Percentiles rank a stretch among this genome's conserved stretches.
phyloP scores from a whole-genome alignment of 2,329 filamentous ascomycete species.

The Penicillium sp. region DNA sequence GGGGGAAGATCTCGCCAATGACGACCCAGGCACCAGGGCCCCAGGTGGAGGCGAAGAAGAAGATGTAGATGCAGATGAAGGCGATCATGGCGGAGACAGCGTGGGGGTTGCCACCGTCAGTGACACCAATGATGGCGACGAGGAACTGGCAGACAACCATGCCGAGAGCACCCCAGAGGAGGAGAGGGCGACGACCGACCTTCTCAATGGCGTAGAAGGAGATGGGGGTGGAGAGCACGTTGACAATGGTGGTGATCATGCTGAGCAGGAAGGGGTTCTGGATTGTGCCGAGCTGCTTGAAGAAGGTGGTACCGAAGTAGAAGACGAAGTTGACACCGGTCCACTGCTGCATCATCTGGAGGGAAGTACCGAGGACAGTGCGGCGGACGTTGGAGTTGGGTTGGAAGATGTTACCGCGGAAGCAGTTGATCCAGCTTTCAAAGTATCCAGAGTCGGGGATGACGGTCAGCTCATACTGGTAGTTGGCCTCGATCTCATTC shows the following conservation, averaged over 20 bases:
- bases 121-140: conserved; percentile 76
- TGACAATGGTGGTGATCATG: conserved; percentile 85
- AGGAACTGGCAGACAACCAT: conserved; percentile 90
- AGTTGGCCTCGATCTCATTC: conserved; percentile 85
- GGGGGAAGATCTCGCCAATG: conserved; percentile 88
- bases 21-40: conserved; percentile 74
- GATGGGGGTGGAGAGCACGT: conserved; percentile 81
- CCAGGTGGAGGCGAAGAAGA: conserved; percentile 90
- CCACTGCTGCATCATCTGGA: conserved; percentile 82
- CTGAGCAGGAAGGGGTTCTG: conserved; percentile 80
- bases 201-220: conserved; percentile 87
- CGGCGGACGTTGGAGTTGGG: conserved; percentile 66
- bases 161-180: conserved; percentile 77
- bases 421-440: conserved; percentile 71
- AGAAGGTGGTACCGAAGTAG: conserved; percentile 85
- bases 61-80: conserved; percentile 92
- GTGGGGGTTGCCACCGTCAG: conserved; percentile 55
- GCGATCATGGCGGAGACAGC: conserved; percentile 72
- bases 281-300: conserved; percentile 78
- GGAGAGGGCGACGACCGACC: conserved; percentile 78
- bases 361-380: conserved; percentile 72
- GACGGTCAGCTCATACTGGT: conserved; percentile 77
- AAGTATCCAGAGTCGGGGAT: conserved; percentile 71
- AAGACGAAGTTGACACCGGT: conserved; percentile 95
- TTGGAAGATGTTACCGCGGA: conserved; percentile 60